phyloP scores from a whole-genome alignment of 805 yeast genomes.

The Nakazawaea populi region DNA sequence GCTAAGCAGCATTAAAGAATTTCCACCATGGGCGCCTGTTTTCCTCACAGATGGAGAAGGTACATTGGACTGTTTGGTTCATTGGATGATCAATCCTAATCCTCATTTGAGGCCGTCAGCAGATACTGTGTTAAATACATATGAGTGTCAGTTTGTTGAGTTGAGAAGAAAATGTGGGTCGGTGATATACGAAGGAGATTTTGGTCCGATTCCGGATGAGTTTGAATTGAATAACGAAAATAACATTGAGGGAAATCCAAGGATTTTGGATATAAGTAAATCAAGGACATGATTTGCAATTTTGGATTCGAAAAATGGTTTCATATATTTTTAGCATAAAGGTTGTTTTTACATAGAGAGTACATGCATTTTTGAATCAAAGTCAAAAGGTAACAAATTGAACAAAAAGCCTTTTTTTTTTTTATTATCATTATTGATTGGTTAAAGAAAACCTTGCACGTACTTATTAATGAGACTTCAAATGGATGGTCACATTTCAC shows the following conservation, averaged over 20 bases:
- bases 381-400: too few species aligned
- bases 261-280: constrained; percentile 5
- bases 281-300: background rate
- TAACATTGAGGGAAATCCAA: constrained; percentile 2
- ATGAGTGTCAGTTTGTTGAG: constrained; percentile 76
- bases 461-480: too few species aligned
- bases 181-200: constrained; percentile 91
- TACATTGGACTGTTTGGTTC: constrained; percentile 72
- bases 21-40: constrained; percentile 86
- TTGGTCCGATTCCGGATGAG: constrained; percentile 67
- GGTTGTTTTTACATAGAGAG: too few species aligned
- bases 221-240: constrained; percentile 15
- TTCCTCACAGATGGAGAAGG: constrained; percentile 71
- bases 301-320: background rate
- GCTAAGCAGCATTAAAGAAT: constrained; percentile 19
- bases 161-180: constrained; percentile 85
- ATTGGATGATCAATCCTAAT: constrained; percentile 84
- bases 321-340: too few species aligned
- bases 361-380: too few species aligned
- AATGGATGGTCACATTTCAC: too few species aligned
- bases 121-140: constrained; percentile 55
- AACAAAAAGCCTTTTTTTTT: too few species aligned
- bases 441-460: too few species aligned
- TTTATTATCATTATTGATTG: too few species aligned
- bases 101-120: constrained; percentile 82